Percentiles rank a stretch among this genome's conserved stretches.
Evolutionary conservation across 192 early-diverging fungal species (phyloP).

Genomic region (Backusella macrospora): DNA sequence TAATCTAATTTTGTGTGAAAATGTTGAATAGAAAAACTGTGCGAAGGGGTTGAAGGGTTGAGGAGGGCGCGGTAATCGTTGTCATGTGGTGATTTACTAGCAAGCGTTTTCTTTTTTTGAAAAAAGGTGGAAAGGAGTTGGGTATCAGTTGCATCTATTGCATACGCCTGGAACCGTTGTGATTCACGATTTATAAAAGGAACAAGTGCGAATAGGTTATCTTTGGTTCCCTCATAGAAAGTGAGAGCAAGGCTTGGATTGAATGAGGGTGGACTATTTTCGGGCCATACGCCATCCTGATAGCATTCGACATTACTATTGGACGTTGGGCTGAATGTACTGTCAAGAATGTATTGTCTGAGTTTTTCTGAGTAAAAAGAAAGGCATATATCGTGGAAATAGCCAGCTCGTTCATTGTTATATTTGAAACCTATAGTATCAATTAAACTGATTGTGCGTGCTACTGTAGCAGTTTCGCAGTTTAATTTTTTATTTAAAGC

Average conservation of each 20-base stretch:
- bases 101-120: conserved; percentile 37
- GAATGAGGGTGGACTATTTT: conserved; percentile 7
- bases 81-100: conserved; percentile 21
- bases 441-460: conserved; percentile 67
- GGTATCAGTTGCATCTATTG: conserved; percentile 49
- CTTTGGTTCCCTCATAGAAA: conserved; percentile 15
- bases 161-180: conserved; percentile 40
- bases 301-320: conserved; percentile 35
- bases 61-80: conserved; percentile 24
- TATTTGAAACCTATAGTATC: conserved; percentile 63
- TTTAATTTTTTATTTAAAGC: conserved; percentile 71
- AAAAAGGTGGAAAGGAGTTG: conserved; percentile 43
- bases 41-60: conserved; percentile 30
- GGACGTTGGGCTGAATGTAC: conserved; percentile 4
- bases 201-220: conserved; percentile 40
- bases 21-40: conserved; percentile 68
- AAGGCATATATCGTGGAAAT: conserved; percentile 53
- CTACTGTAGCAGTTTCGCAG: conserved; percentile 43
- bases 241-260: conserved; percentile 8
- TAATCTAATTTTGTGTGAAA: conserved; percentile 62
- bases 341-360: conserved; percentile 31
- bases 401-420: conserved; percentile 22
- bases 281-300: conserved; percentile 63
- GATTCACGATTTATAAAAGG: conserved; percentile 49
- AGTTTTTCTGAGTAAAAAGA: conserved; percentile 59